Base-by-base conservation (phyloP, 495 filamentous ascomycete species). In the Cenococcum geophilum region DNA sequence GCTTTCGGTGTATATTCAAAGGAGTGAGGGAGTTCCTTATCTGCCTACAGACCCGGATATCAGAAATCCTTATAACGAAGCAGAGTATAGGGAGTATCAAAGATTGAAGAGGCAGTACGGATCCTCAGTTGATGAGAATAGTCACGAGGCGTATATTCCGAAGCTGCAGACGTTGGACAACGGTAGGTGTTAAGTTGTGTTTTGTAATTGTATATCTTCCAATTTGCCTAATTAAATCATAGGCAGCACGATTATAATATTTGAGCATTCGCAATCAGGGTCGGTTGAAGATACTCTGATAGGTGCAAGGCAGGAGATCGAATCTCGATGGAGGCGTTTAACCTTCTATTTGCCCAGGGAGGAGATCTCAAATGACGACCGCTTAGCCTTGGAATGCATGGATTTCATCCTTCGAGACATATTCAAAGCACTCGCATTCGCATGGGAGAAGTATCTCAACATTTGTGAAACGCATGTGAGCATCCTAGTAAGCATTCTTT, bases 221-320 rank as follows among this genome's bases (percentile, higher is more conserved):
- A 32, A 52, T 32, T 49, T 49, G 55, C 6, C 56, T 54, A 53
- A 60, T 12, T 58, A 12, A 35, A 22, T 50, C 23, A 43, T 27
- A 34, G 59, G 77, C 21, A 80, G 77, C 56, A 78, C 76, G 0
- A 79, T 83, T 36, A 81, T 83, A 50, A 68, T 83, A 34, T 81
- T 83, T 55, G 80, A 83, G 58, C 75, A 77, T 51, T 77, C 77
- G 0, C 68, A 76, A 8, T 74, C 76, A 0, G 69, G 71, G 32
- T 69, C 67, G 10, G 73, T 77, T 32, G 67, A 78, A n/a, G 76
- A 83, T 61, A 81, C 79, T 0, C 54, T 83, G 9, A 74, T 83
- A 10, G 58, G 75, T 1, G 78, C 80, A 3, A 71, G 81, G 16
- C 70, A 75, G 25, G 74, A 81, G 58, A 76, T 77, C 61, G 81